Evolutionary conservation across 148 eudicot species (phyloP), one percentile per base, ranked within the genome.

Genomic region (Diospyros lotus): DNA sequence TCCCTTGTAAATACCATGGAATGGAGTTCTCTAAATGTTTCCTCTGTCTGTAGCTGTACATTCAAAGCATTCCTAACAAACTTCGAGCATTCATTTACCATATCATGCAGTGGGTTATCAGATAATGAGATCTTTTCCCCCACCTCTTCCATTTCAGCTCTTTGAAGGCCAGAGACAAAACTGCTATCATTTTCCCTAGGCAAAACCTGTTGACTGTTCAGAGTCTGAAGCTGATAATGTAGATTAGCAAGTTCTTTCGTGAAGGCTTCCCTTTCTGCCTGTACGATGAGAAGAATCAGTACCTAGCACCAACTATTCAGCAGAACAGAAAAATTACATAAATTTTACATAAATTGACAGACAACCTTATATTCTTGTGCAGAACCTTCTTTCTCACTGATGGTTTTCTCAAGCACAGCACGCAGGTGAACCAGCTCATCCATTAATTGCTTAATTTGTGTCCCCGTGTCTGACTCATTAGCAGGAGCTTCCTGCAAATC

Each of bases 261-360:
- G 68, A 87, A 75, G 87, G 78, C 87, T 64, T 82, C 86, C 72
- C 82, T 83, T 84, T 90, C 94, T 74, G 84, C 96, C 99, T 95
- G 88, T 87, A 89, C 42, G 39, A 48, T 50, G 69, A 61, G 64
- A 54, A 54, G 28, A 73, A 56, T 64, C 64, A 39, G 72, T 15
- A 74, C 73, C 12, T 8, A 69, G 43, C 50, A 18, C 54, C 73
- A 83, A 77, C 62, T 50, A 65, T 46, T 81, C 75, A 64, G 63
- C 48, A 69, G 50, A 18, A 78, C 62, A 66, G 42, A 77, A 75
- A 66, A 71, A 60, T 17, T 0, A 28, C 28, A 28, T 28, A 28
- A 28, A 28, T 28, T 28, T 5, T 58, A 62, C 5, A 41, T 6
- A 76, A 50, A 66, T 68, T 58, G 77, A 11, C 53, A 56, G 12